A percentile compares a stretch with the other conserved stretches of the same genome.
Evolutionary conservation across 176 grass and related monocot species (phyloP).

Genomic region (Musa beccarii): DNA sequence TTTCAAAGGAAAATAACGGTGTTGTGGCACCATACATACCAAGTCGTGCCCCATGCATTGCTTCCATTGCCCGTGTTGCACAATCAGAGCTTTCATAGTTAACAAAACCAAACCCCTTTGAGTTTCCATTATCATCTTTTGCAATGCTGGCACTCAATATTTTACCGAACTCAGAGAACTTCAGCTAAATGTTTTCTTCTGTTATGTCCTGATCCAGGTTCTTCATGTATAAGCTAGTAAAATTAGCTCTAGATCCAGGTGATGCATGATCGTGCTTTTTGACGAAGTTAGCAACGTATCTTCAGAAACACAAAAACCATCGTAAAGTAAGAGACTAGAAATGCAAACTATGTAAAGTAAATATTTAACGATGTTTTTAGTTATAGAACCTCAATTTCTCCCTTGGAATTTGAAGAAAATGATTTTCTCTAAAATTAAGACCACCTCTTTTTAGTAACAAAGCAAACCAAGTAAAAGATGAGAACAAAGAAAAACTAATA

Average conservation of each 20-base stretch:
- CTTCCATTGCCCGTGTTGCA: not conserved
- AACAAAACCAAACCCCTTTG: conserved; percentile 75
- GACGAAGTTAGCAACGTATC: conserved; percentile 20
- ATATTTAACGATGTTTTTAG: no score
- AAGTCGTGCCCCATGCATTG: conserved; percentile 51
- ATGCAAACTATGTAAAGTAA: not conserved
- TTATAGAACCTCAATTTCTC: no score
- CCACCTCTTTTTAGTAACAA: no score
- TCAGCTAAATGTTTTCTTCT: conserved; percentile 51
- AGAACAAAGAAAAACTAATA: no score
- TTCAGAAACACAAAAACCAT: no score
- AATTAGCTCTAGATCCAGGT: no score
- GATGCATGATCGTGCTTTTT: conserved; percentile 33
- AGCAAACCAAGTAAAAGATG: no score
- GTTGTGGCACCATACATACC: no score
- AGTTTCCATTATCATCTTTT: conserved; percentile 49
- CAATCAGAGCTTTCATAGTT: conserved; percentile 36
- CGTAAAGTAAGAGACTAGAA: not conserved
- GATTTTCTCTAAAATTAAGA: no score
- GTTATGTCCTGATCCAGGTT: conserved; percentile 78
- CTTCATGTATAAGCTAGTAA: conserved; percentile 84
- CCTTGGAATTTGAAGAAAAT: no score
- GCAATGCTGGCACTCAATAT: conserved; percentile 55
- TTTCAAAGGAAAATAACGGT: no score
- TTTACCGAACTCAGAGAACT: conserved; percentile 60